A percentile compares a stretch with the other conserved stretches of the same genome.
phyloP scores from a whole-genome alignment of 495 filamentous ascomycete species.

The Penicillium dipodomyicola region DNA sequence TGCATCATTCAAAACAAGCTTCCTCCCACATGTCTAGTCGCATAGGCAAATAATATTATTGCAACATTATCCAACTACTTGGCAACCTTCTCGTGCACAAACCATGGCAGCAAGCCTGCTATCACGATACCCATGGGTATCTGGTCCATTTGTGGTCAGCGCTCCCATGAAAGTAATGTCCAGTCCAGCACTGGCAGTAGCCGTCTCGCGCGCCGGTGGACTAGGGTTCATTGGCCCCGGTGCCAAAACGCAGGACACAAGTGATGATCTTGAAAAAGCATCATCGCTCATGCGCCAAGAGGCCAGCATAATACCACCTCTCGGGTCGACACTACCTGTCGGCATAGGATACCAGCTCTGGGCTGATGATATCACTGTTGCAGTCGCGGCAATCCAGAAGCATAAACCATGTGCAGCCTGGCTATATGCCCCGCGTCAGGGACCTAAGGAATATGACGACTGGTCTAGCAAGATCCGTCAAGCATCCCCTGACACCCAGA shows the following conservation, averaged over 20 bases:
- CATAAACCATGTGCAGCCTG: constrained; percentile 64
- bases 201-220: constrained; percentile 64
- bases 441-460: constrained; percentile 44
- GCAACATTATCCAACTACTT: neutral
- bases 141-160: constrained; percentile 58
- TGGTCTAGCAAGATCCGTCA: constrained; percentile 56
- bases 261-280: constrained; percentile 37
- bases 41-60: neutral
- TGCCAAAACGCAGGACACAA: constrained; percentile 34
- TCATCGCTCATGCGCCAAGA: constrained; percentile 21
- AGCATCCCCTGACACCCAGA: constrained; percentile 46
- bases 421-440: constrained; percentile 61
- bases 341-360: constrained; percentile 64
- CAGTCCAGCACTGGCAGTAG: constrained; percentile 54
- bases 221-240: constrained; percentile 53
- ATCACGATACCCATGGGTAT: constrained; percentile 60
- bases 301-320: constrained; percentile 16
- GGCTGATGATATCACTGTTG: constrained; percentile 47
- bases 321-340: constrained; percentile 46
- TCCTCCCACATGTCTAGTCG: neutral
- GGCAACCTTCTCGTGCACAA: neutral
- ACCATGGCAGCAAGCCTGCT: constrained; percentile 24
- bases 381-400: constrained; percentile 41
- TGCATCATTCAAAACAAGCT: neutral
- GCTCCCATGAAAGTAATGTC: constrained; percentile 76